Evolutionary conservation across 2,329 filamentous ascomycete genomes (phyloP).

Genomic region (Aspergillus sergii): DNA sequence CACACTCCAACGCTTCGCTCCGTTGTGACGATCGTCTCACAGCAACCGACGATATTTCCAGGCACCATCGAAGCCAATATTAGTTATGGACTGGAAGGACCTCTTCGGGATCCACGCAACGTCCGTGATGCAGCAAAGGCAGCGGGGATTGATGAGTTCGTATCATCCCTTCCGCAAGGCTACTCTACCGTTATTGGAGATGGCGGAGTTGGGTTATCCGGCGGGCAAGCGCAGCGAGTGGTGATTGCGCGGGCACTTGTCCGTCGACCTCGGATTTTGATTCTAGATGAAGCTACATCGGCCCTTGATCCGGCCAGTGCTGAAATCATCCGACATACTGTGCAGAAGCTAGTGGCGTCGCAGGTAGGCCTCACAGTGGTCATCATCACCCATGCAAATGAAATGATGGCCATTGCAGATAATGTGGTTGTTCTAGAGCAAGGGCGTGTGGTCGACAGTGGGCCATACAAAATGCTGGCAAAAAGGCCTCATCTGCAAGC

Average conservation of each 20-base stretch:
- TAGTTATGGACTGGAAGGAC: slow-evolving; percentile 68
- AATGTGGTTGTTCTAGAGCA: slow-evolving; percentile 72
- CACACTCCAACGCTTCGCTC: slow-evolving; percentile 64
- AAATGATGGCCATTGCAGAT: slow-evolving; percentile 85
- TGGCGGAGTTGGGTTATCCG: slow-evolving; percentile 72
- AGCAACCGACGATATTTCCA: slow-evolving; percentile 64
- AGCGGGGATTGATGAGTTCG: slow-evolving; percentile 72
- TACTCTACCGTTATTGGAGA: slow-evolving; percentile 77
- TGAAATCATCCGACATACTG: slow-evolving; percentile 63
- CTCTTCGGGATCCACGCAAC: slow-evolving; percentile 49
- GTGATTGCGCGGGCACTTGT: slow-evolving; percentile 79
- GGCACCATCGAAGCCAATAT: slow-evolving; percentile 59
- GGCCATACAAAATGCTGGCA: slow-evolving; percentile 65
- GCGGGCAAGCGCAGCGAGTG: slow-evolving; percentile 80
- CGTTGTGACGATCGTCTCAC: slow-evolving; percentile 62
- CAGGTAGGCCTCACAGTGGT: slow-evolving; percentile 66
- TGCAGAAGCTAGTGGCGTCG: slow-evolving; percentile 55
- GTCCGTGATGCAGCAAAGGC: slow-evolving; percentile 61
- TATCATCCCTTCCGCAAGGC: slow-evolving; percentile 68
- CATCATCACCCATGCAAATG: slow-evolving; percentile 76
- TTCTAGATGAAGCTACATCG: slow-evolving; percentile 86
- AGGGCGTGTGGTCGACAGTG: slow-evolving; percentile 69
- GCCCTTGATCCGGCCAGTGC: slow-evolving; percentile 74
- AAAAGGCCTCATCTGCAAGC: slow-evolving; percentile 47
- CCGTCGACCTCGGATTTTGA: slow-evolving; percentile 69